Evolutionary conservation across 305 asterid species (phyloP).

Genomic region (Monarda citriodora): DNA sequence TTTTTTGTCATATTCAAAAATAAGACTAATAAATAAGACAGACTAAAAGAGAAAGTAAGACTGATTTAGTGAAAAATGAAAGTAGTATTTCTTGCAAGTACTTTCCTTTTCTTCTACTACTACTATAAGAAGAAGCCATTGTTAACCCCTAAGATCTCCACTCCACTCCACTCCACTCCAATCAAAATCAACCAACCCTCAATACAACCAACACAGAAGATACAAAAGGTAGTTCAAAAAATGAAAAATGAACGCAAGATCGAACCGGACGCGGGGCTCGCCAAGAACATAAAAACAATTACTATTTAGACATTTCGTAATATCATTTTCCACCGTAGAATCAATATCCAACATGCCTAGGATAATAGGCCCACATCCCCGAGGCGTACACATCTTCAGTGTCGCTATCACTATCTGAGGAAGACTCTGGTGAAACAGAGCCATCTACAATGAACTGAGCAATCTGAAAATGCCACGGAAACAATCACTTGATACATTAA

Average conservation of each 20-base stretch:
- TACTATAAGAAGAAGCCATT: no score
- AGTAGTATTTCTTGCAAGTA: no score
- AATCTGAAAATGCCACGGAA: conserved; percentile 42
- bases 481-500: conserved; percentile 6
- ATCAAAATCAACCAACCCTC: not conserved
- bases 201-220: not conserved
- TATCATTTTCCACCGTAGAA: no score
- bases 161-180: not conserved
- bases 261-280: no score
- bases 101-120: no score
- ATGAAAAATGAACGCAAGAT: not conserved
- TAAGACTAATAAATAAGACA: no score
- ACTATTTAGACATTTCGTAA: no score
- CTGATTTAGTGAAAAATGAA: no score
- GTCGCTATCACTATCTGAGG: conserved; percentile 66
- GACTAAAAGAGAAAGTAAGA: no score
- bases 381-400: conserved; percentile 33
- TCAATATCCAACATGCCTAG: conserved; percentile 21
- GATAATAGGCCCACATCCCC: conserved; percentile 70
- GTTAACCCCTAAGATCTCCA: not conserved
- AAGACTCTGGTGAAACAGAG: conserved; percentile 29
- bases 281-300: not conserved
- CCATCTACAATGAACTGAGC: conserved; percentile 48
- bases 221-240: not conserved
- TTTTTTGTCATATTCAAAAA: no score